Conservation (phyloP, 768 basidiomycete genomes). For the Pulveroboletus sp. region DNA sequence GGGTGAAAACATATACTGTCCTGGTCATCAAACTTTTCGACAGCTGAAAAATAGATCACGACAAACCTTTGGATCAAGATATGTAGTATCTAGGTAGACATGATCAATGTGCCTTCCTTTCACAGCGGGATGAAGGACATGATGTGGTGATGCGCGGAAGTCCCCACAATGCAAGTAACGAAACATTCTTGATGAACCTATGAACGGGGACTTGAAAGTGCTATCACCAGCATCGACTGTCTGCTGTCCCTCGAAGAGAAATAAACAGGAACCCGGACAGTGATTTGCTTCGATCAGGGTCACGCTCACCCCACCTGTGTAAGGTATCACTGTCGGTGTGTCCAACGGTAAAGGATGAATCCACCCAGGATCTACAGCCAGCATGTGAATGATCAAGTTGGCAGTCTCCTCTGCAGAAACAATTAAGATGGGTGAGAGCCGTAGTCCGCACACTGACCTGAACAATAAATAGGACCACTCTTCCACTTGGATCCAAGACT, state of each 20-base stretch:
- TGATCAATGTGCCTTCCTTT: slow-evolving; percentile 78
- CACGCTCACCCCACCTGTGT: slow-evolving; percentile 81
- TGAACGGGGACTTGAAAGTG: slow-evolving; percentile 58
- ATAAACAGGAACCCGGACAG: slow-evolving; percentile 94
- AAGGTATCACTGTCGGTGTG: slow-evolving; percentile 63
- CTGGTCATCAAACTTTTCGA: slow-evolving; percentile 2
- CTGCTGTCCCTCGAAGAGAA: slow-evolving; percentile 89
- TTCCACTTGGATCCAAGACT: slow-evolving; percentile 86
- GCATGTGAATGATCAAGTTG: slow-evolving; percentile 87
- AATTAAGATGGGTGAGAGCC: neutral
- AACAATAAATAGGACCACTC: slow-evolving; percentile 93
- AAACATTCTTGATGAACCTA: slow-evolving; percentile 68
- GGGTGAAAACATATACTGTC: slow-evolving; percentile 88
- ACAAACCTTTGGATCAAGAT: slow-evolving; percentile 76
- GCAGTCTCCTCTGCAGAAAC: slow-evolving; percentile 62
- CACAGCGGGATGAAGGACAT: slow-evolving; percentile 80
- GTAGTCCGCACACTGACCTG: slow-evolving; percentile 33
- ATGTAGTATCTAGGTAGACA: slow-evolving; percentile 95
- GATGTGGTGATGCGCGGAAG: slow-evolving; percentile 84
- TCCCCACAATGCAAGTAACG: slow-evolving; percentile 96
- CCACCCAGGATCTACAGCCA: slow-evolving; percentile 85
- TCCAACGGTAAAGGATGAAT: slow-evolving; percentile 85
- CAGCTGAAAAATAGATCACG: neutral
- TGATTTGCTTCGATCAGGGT: slow-evolving; percentile 98
- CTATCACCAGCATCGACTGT: slow-evolving; percentile 88